Evolutionary conservation across 2,329 filamentous ascomycete genomes (phyloP), one percentile per base, ranked within the genome.

Genomic region (Alternaria gansuensis): DNA sequence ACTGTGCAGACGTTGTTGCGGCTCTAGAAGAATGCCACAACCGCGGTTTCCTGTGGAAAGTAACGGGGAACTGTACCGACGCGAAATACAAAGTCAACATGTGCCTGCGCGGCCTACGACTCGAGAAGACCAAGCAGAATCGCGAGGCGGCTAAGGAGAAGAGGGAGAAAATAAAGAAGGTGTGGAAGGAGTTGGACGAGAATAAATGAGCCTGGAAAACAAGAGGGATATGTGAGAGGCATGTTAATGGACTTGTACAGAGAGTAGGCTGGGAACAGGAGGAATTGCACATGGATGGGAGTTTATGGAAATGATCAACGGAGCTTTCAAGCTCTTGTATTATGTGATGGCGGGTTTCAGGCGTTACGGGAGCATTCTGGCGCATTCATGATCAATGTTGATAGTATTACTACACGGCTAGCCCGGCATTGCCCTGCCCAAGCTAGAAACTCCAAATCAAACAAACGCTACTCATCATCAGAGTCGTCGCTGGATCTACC

Each of bases 21-120:
- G 90, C 91, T 46, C 91, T 99, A 68, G 95, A 98, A 74, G 92
- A 97, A 82, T 99, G 95, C 82, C 95, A 99, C 76, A 90, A 91
- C 31, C 86, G 86, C 59, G 95, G 95, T 54, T 99, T 99, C 80
- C 80, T 99, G 57, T 93, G 91, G 87, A 97, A 97, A 80, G 88
- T 91, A 2, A 82, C 92, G 62, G 95, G 95, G 56, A 92, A 90
- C 83, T 99, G 95, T 85, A 98, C 92, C 78, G 85, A 89, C 39
- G 86, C 90, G 63, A 99, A 99, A 79, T 84, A 87, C 40, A 83
- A 92, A 57, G 91, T 99, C 69, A 95, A 91, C 79, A 85, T 87
- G 73, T 99, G 95, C 75, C 84, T 99, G 51, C 87, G 91, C 64
- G 88, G 85, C 36, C 92, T 97, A 78, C 87, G 95, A 72, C 81